Evolutionary conservation across 179 eudicot genomes (phyloP).

Genomic region (Nepenthes alata): DNA sequence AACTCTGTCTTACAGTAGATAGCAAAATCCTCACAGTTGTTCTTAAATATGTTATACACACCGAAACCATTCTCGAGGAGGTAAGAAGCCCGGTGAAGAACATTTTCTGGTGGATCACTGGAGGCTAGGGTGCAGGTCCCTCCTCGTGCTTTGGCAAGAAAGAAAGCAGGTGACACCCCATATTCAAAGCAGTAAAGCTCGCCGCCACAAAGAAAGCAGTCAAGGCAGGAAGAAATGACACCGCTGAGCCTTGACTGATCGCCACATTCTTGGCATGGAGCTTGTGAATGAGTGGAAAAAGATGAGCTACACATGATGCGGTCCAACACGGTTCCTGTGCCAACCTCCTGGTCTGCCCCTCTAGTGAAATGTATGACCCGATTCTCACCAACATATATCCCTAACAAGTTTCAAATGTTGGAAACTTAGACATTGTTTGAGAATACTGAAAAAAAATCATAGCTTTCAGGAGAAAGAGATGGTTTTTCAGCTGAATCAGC

Average conservation of each 20-base stretch:
- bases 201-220: slow-evolving; percentile 59
- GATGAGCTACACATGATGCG: slow-evolving; percentile 48
- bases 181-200: slow-evolving; percentile 61
- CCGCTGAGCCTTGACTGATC: slow-evolving; percentile 46
- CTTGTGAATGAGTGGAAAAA: slow-evolving; percentile 17
- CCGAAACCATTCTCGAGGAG: slow-evolving; percentile 70
- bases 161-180: slow-evolving; percentile 33
- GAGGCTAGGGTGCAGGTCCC: slow-evolving; percentile 68
- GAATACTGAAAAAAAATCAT: too few relatives aligned
- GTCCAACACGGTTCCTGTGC: slow-evolving; percentile 66
- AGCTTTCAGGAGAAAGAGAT: too few relatives aligned
- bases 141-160: slow-evolving; percentile 62
- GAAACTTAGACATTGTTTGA: background rate
- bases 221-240: slow-evolving; percentile 61
- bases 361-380: slow-evolving; percentile 71
- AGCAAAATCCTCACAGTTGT: slow-evolving; percentile 82
- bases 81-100: slow-evolving; percentile 48
- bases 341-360: slow-evolving; percentile 65
- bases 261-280: slow-evolving; percentile 54
- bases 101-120: slow-evolving; percentile 57
- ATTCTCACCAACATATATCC: slow-evolving; percentile 65
- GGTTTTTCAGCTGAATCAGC: too few relatives aligned
- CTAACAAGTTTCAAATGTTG: slow-evolving; percentile 19
- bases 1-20: slow-evolving; percentile 75
- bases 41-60: slow-evolving; percentile 49